Conservation (phyloP, 352 stramenopile species). For the Blastocystis hominis region DNA sequence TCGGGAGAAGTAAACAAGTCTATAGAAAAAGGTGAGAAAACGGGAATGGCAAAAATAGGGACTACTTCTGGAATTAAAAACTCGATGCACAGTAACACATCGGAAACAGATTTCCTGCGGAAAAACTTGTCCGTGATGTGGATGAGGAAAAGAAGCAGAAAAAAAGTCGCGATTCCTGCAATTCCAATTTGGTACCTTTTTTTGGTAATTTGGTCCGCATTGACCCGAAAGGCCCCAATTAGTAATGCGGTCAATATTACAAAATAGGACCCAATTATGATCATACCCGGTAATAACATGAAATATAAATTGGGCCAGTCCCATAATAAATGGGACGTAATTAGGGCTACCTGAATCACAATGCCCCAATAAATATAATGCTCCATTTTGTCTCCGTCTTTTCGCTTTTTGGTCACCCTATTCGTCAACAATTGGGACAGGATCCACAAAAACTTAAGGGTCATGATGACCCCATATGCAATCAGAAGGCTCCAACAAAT, state of each 20-base stretch:
- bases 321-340: neutral
- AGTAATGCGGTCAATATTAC: neutral
- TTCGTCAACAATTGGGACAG: neutral
- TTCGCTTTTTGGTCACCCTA: neutral
- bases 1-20: conserved; percentile 3
- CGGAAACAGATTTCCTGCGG: neutral
- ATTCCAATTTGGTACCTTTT: neutral
- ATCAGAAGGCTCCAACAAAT: neutral
- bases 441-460: neutral
- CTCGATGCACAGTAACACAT: conserved; percentile 10
- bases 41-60: neutral
- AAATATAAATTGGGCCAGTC: neutral
- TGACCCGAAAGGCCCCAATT: neutral
- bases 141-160: conserved; percentile 35
- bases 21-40: neutral
- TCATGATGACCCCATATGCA: neutral
- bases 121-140: conserved; percentile 16
- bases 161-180: neutral
- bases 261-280: neutral
- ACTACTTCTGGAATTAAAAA: conserved; percentile 15
- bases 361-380: neutral
- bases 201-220: neutral
- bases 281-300: neutral
- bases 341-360: neutral
- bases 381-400: neutral